phyloP scores from a whole-genome alignment of 2,329 filamentous ascomycete species.

The Escovopsis sp. region DNA sequence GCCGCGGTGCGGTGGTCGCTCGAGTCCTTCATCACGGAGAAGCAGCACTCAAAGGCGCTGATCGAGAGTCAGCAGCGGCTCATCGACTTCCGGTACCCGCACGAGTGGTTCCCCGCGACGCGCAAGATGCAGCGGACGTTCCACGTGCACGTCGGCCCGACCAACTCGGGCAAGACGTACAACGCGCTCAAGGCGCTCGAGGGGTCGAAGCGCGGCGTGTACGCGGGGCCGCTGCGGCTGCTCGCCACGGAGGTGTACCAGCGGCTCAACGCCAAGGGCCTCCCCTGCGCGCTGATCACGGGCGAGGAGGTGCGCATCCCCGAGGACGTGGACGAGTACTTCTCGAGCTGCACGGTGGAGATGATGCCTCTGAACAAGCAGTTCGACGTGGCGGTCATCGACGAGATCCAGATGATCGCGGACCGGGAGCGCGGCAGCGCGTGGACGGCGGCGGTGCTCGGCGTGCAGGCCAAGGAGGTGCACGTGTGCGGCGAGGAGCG shows the following conservation, averaged over 20 bases:
- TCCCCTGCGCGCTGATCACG: conserved; percentile 65
- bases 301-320: conserved; percentile 76
- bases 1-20: conserved; percentile 53
- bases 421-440: conserved; percentile 71
- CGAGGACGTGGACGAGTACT: conserved; percentile 37
- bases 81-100: conserved; percentile 74
- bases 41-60: conserved; percentile 39
- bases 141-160: conserved; percentile 88
- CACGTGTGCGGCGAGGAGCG: conserved; percentile 88
- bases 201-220: conserved; percentile 59
- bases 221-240: conserved; percentile 76
- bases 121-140: conserved; percentile 66
- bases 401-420: conserved; percentile 97
- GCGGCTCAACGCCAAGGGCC: conserved; percentile 66
- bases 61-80: conserved; percentile 46
- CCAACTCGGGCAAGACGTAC: conserved; percentile 97
- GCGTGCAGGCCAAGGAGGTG: conserved; percentile 72
- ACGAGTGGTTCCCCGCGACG: conserved; percentile 84
- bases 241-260: conserved; percentile 90
- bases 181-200: conserved; percentile 78
- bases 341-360: conserved; percentile 85
- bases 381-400: conserved; percentile 85
- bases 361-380: conserved; percentile 47
- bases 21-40: conserved; percentile 45
- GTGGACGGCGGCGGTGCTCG: conserved; percentile 84